Evolutionary conservation across 176 grass and related monocot genomes (phyloP), one percentile per base, ranked within the genome.

Genomic region (Typha latifolia): DNA sequence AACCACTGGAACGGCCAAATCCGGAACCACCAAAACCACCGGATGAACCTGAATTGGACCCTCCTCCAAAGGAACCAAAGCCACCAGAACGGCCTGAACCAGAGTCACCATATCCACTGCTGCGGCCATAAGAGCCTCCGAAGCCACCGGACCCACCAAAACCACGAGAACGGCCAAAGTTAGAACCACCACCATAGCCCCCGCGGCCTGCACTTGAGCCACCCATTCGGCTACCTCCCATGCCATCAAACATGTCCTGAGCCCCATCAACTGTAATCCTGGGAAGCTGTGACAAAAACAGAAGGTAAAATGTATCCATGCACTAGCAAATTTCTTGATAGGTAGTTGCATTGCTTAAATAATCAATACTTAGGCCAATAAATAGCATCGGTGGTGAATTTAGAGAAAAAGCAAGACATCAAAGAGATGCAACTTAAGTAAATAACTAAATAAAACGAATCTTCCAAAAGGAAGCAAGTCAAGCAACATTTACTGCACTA

Each of bases 181-280:
- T 32, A 0, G 52, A 0, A 48, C 47, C 61, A 62, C 77, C 66
- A 61, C 48, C 63, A 34, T 70, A 89, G 66, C 78, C 79, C 14
- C 67, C 80, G 12, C 29, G 78, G 64, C 77, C 27, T 2, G 82
- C 84, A 74, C 83, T 59, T 55, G 84, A 80, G 56, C 85, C 71
- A 62, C 82, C 77, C 13, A 31, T 78, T 65, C 86, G 82, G 63
- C 51, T 72, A 49, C 85, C 86, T 61, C 77, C 78, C 82, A 47
- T 80, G 31, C 66, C 70, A 82, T 79, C 84, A 76, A 89, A 89
- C 80, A 89, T 74, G 48, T 89, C 88, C 55, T 81, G 66, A 51
- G 77, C 77, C 16, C 84, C 78, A 7, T 78, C 57, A 47, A 69
- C 85, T 22, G 67, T n/a, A 56, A 96, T 78, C 68, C 77, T 96